Base-by-base conservation (phyloP, 768 basidiomycete species). In the Boletus insuetus region DNA sequence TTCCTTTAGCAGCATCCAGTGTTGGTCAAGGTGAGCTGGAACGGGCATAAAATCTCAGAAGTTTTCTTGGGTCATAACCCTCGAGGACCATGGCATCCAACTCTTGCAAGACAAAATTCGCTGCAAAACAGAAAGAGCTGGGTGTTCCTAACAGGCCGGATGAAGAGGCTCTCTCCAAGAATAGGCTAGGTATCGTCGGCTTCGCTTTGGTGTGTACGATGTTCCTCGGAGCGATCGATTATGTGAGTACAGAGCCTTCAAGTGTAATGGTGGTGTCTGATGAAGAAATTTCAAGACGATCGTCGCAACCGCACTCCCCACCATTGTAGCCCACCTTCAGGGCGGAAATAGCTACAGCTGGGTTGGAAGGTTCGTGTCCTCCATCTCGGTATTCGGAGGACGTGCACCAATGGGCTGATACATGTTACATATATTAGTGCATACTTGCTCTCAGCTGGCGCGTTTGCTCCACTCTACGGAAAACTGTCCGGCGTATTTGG, bases 391-490 rank as follows among this genome's bases (percentile, higher is more conserved):
- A 34, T 34, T 35, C 26, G 31, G 46, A 4, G 4, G 5, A 24
- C 22, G 46, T 67, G 12, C 4, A 31, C 26, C 38, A 14, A 19
- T 34, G 17, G 40, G 34, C 32, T 35, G 1, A 49, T n/a, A 20
- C 24, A 7, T 8, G 0, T 46, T 8, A 26, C 26, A 26, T 29
- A 14, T 3, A 7, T 2, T 51, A 89, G 88, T 66, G 83, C 89
- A 32, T 93, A 91, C 66, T 72, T 93, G 17, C 80, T 93, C 26
- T 78, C 86, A 0, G 81, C 83, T 4, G 83, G 86, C 13, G 75
- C 86, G 5, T 73, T 88, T 13, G 76, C 83, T 0, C 89, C 90
- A 0, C 62, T 89, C 3, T 91, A 91, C 58, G 91, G 90, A 14
- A 91, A 90, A 64, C 69, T 90, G 1, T 89, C 87, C 2, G 83